Evolutionary conservation across 2,329 filamentous ascomycete genomes (phyloP).

Genomic region (Fusarium kyushuense): DNA sequence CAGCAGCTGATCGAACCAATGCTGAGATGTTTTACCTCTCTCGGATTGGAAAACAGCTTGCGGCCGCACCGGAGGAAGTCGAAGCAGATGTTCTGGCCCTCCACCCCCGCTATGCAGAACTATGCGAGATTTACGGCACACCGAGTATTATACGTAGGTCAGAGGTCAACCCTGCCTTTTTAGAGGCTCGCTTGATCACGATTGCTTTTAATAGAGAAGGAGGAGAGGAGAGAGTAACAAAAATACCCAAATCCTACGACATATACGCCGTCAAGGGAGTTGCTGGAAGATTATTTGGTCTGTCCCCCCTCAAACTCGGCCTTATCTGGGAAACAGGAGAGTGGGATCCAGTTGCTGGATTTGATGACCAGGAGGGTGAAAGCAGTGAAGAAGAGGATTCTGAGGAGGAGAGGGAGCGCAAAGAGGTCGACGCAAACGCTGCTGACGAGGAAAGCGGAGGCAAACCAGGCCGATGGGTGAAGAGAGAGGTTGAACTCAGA

Average conservation of each 20-base stretch:
- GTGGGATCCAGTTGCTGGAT: slow-evolving; percentile 80
- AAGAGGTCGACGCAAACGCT: slow-evolving; percentile 41
- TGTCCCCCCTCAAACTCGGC: slow-evolving; percentile 72
- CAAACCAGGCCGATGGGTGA: slow-evolving; percentile 72
- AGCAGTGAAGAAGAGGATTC: slow-evolving; percentile 66
- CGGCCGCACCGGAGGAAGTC: slow-evolving; percentile 64
- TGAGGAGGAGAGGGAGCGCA: slow-evolving; percentile 49
- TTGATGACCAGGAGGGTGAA: slow-evolving; percentile 68
- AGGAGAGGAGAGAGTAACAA: slow-evolving; percentile 51
- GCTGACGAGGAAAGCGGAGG: slow-evolving; percentile 40
- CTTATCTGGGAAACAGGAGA: slow-evolving; percentile 92
- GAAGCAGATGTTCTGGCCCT: slow-evolving; percentile 67
- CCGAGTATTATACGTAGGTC: slow-evolving; percentile 71
- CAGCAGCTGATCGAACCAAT: slow-evolving; percentile 80
- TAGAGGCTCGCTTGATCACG: slow-evolving; percentile 80
- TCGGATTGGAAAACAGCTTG: slow-evolving; percentile 81
- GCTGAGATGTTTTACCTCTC: slow-evolving; percentile 95
- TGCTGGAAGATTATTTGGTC: slow-evolving; percentile 75
- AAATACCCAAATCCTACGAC: slow-evolving; percentile 81
- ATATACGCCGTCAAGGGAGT: slow-evolving; percentile 86
- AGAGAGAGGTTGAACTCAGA: slow-evolving; percentile 81
- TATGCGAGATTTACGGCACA: slow-evolving; percentile 82
- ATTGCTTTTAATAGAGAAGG: slow-evolving; percentile 64
- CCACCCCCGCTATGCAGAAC: slow-evolving; percentile 78
- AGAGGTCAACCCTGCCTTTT: slow-evolving; percentile 78